phyloP scores from a whole-genome alignment of 2,329 filamentous ascomycete genomes.

The Diaporthe sp. region DNA sequence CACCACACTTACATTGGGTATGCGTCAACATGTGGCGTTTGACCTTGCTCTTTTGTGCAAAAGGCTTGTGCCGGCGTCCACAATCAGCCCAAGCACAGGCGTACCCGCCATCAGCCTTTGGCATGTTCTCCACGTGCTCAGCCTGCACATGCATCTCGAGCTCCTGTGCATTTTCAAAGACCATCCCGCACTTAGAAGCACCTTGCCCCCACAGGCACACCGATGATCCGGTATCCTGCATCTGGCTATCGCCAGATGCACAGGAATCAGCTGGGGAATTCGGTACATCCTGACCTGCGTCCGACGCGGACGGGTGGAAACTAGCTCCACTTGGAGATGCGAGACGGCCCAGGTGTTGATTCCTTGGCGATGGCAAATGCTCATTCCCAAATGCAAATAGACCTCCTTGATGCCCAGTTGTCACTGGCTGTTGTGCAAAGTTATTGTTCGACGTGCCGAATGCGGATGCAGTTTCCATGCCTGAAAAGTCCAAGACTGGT shows the following conservation, averaged over 20 bases:
- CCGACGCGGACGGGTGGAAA: neutral
- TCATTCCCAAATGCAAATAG: neutral
- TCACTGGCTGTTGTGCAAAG: neutral
- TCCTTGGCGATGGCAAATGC: neutral
- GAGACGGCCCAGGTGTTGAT: neutral
- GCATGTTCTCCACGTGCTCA: conserved; percentile 33
- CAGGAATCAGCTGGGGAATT: conserved; percentile 1
- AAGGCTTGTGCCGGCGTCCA: conserved; percentile 55
- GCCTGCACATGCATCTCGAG: conserved; percentile 35
- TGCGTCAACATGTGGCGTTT: conserved; percentile 74
- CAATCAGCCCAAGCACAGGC: conserved; percentile 48
- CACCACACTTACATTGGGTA: conserved; percentile 65
- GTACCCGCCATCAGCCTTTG: conserved; percentile 24
- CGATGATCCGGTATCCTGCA: neutral
- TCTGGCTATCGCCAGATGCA: neutral
- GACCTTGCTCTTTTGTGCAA: conserved; percentile 70
- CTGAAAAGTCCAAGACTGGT: neutral
- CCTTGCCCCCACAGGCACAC: conserved; percentile 27
- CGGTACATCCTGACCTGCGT: neutral
- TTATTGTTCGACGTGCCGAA: neutral
- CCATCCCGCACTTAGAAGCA: conserved; percentile 15
- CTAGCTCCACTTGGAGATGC: neutral
- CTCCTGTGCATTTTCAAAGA: conserved; percentile 19
- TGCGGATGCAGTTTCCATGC: neutral
- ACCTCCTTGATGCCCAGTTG: neutral